These are phyloP conservation scores for Avena sativa DNA, from an alignment of 176 grass and related monocot species.

Conservation along the genomic window DNA sequence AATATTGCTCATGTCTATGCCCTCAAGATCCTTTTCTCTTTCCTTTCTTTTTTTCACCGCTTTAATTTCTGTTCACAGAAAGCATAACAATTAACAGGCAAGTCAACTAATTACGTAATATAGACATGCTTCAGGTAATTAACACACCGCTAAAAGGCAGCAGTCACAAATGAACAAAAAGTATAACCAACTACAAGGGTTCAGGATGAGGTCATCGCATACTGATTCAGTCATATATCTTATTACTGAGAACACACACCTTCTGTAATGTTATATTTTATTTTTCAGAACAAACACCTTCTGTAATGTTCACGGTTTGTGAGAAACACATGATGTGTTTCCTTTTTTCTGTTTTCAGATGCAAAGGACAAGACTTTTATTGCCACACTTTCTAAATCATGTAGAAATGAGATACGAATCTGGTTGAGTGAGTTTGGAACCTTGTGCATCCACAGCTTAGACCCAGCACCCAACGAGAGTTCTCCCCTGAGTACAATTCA, in stretches of 20 bases:
- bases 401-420: not conserved
- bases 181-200: not conserved
- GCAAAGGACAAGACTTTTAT: not conserved
- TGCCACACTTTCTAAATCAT: not conserved
- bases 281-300: slow-evolving; percentile 32
- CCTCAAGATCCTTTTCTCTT: slow-evolving; percentile 95
- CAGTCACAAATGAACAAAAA: not conserved
- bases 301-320: not conserved
- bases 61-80: slow-evolving; percentile 76
- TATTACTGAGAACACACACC: slow-evolving; percentile 29
- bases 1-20: slow-evolving; percentile 96
- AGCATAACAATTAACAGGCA: slow-evolving; percentile 40
- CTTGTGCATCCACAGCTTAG: slow-evolving; percentile 16
- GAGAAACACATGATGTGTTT: slow-evolving; percentile 4
- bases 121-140: slow-evolving; percentile 27
- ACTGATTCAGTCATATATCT: not conserved
- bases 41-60: slow-evolving; percentile 87
- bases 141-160: not conserved
- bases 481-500: not conserved
- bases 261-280: slow-evolving; percentile 1
- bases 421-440: not conserved
- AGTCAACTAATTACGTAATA: slow-evolving; percentile 27
- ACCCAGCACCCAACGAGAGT: not conserved
- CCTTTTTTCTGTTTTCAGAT: slow-evolving; percentile 1
- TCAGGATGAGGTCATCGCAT: slow-evolving; percentile 1